These are phyloP conservation scores for Tephrocybe sp. DNA, from an alignment of 768 basidiomycete genomes.

Conservation along the genomic window DNA sequence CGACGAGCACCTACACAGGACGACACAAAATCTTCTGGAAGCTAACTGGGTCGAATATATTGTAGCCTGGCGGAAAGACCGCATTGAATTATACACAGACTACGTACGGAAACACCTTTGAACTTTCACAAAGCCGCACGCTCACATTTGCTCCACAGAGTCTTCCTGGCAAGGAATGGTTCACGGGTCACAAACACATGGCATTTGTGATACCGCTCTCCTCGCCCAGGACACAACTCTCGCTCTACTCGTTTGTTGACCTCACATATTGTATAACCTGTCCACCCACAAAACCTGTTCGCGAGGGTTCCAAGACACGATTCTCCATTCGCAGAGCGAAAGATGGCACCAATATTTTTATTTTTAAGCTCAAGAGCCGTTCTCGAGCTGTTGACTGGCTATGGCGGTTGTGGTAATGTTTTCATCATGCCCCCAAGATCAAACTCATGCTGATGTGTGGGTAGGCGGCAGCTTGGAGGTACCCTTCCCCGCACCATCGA, in stretches of 20 bases:
- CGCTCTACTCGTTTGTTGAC: conserved; percentile 85
- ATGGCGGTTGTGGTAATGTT: conserved; percentile 75
- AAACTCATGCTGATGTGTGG: neutral
- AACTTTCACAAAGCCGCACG: neutral
- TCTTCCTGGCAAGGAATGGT: conserved; percentile 65
- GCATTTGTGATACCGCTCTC: conserved; percentile 75
- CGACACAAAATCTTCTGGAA: conserved; percentile 54
- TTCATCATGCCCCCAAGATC: conserved; percentile 1
- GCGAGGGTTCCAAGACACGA: conserved; percentile 38
- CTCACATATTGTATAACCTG: conserved; percentile 78
- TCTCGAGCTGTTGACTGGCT: conserved; percentile 85
- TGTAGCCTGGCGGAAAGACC: conserved; percentile 77
- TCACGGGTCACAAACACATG: conserved; percentile 72
- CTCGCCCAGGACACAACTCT: conserved; percentile 61
- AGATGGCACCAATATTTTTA: conserved; percentile 80
- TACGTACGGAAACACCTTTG: conserved; percentile 50
- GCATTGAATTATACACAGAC: conserved; percentile 82
- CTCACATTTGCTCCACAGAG: conserved; percentile 34
- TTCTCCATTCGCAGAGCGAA: conserved; percentile 47
- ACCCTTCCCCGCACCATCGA: conserved; percentile 67
- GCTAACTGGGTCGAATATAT: conserved; percentile 81
- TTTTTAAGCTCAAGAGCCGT: conserved; percentile 79
- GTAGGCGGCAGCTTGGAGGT: conserved; percentile 72
- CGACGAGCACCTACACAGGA: conserved; percentile 67
- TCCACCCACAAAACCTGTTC: conserved; percentile 45